Evolutionary conservation across 106 monocot genomes (phyloP), one percentile per base, ranked within the genome.

Genomic region (Dendrobium nobile): DNA sequence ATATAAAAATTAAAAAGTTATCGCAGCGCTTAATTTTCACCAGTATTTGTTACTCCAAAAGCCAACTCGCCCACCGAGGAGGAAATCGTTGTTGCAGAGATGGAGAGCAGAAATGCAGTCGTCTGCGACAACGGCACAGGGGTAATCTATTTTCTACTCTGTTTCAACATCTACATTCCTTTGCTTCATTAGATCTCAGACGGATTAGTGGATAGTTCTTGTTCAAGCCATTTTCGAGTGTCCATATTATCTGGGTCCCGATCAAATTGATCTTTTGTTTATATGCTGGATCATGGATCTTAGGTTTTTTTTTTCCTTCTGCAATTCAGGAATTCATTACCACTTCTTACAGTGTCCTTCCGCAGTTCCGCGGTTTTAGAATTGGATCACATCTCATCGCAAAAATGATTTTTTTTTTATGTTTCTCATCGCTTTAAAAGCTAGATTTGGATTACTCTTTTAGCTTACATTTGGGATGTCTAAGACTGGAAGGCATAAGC

Each of bases 41-140:
- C 47, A 13, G 51, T 3, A 51, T 51, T 51, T 10, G 13, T 3
- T 13, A 51, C 51, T 51, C 51, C 13, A 15, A 13, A 6, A 22
- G 15, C 33, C 37, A 33, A 2, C 15, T 70, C 37, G 15, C 11
- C 70, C 7, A 4, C 16, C 20, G 7, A 1, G 42, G 22, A n/a
- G 43, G 72, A 2, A 2, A 43, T 74, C 74, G n/a, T 19, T 8
- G 16, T 8, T 43, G 20, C 43, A n/a, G 43, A 15, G 56, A 88
- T 88, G 88, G 85, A 83, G 55, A 83, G 44, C 76, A 73, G 70
- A 68, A 85, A 88, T 43, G 88, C 86, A 4, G 85, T 88, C 24
- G 85, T 88, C 55, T 86, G 88, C 81, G 88, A 88, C 76, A 88
- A 86, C 72, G 88, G 85, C 54, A 88, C 88, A 15, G 81, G 88